Conservation (phyloP, 78 protist genomes). For the Speleostelium caveatum region DNA sequence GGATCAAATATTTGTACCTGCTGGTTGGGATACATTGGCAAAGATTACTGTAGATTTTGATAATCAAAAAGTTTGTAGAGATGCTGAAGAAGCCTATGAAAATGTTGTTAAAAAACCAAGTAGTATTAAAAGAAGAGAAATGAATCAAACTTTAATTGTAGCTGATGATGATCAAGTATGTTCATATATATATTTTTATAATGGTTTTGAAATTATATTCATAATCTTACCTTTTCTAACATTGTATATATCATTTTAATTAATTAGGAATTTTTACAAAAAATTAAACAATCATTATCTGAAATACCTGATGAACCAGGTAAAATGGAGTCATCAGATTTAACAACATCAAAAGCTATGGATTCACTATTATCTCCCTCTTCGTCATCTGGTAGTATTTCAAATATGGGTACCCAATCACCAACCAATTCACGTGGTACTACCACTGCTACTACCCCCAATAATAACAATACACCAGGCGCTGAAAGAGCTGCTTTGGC, state of each 20-base stretch:
- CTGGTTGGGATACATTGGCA: slow-evolving; percentile 79
- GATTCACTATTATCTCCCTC: background rate
- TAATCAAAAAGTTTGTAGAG: slow-evolving; percentile 76
- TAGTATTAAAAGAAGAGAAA: slow-evolving; percentile 67
- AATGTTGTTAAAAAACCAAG: slow-evolving; percentile 73
- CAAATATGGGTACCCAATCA: background rate
- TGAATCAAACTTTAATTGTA: background rate
- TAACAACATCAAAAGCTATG: background rate
- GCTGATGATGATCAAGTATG: slow-evolving; percentile 75
- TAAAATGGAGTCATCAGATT: background rate
- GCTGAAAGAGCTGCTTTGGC: slow-evolving; percentile 77
- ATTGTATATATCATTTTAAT: background rate
- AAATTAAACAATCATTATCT: too few species aligned
- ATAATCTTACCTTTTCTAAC: too few species aligned
- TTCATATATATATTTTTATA: background rate
- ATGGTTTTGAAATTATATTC: background rate
- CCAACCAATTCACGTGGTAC: slow-evolving; percentile 16
- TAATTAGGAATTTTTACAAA: slow-evolving; percentile 47
- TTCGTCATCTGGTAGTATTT: background rate
- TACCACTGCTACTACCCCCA: slow-evolving; percentile 1
- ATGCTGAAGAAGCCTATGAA: slow-evolving; percentile 63
- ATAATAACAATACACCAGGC: slow-evolving; percentile 10
- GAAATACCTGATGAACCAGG: background rate
- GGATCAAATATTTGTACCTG: slow-evolving; percentile 79
- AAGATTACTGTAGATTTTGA: slow-evolving; percentile 78